Evolutionary conservation across 2,329 filamentous ascomycete genomes (phyloP).

Genomic region (Stylonectria norvegica): DNA sequence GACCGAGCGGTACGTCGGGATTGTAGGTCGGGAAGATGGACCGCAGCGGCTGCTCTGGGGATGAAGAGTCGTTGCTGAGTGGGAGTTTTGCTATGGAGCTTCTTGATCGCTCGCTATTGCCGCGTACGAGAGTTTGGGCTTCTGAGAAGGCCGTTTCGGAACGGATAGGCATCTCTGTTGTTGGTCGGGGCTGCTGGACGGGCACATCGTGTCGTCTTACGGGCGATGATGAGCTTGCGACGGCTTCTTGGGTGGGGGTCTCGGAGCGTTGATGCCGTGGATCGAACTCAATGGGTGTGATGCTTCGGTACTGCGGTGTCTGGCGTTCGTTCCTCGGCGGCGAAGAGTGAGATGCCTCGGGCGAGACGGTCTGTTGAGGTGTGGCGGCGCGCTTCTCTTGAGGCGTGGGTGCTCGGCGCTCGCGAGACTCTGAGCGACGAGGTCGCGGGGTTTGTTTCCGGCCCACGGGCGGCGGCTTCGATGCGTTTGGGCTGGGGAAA

Average conservation of each 20-base stretch:
- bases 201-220: conserved; percentile 17
- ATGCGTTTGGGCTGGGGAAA: conserved; percentile 49
- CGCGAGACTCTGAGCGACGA: conserved; percentile 36
- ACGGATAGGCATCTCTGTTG: conserved; percentile 42
- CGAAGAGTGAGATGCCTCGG: conserved; percentile 17
- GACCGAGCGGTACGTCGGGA: conserved; percentile 60
- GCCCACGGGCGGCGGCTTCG: conserved; percentile 27
- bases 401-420: conserved; percentile 36
- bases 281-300: conserved; percentile 34
- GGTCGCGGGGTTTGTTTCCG: conserved; percentile 41
- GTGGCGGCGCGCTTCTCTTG: conserved; percentile 29
- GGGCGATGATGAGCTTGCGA: conserved; percentile 25
- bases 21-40: conserved; percentile 79
- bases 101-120: conserved; percentile 48
- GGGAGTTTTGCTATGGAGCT: conserved; percentile 58
- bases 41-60: conserved; percentile 43
- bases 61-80: conserved; percentile 33
- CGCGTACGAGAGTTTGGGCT: conserved; percentile 47
- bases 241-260: conserved; percentile 19
- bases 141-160: conserved; percentile 52
- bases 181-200: conserved; percentile 40
- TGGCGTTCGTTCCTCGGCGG: conserved; percentile 32
- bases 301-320: conserved; percentile 31
- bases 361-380: conserved; percentile 16
- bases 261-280: conserved; percentile 24